Base-by-base conservation (phyloP, 169 alveolate species). In the Miamiensis avidus region DNA sequence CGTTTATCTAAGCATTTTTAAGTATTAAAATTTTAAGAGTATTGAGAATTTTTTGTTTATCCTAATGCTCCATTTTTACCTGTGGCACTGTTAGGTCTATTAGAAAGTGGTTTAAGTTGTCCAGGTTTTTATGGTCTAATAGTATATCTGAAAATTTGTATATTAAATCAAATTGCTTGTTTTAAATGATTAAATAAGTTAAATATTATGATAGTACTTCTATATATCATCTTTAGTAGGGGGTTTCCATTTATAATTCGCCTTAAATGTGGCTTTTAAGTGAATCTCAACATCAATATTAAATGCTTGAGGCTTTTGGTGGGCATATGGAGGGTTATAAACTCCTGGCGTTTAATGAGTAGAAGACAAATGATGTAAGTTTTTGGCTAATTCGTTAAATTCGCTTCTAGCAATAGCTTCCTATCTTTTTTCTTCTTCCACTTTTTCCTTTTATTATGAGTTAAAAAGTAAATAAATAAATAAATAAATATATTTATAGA, bases 341-440 rank as follows among this genome's bases (percentile, higher is more conserved):
- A 94, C 95, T n/a, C 97, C 97, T 31, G 96, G 97, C 72, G 91
- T 88, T 65, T 93, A 92, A 29, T 85, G 90, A 20, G 97, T 94
- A 29, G 94, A 88, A 31, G 91, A 74, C 76, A 94, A 87, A 87
- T 94, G 97, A 89, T 94, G 97, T 74, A 94, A 84, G 83, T 94
- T 94, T 31, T 85, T 82, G 31, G 96, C 96, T 28, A 94, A 84
- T 86, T 94, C 86, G 29, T 88, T 65, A 74, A 94, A 92, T 72
- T 94, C 95, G 25, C 86, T 83, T 87, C 94, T 89, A 29, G 95
- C 95, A 29, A 87, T 81, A 81, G 91, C 89, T 88, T 94, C 96
- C 65, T 85, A 34, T 77, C 93, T 83, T 34, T 86, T 91, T 78
- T 87, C 76, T 82, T 92, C 94, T 74, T 94, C 94, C 33, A 81